These are phyloP conservation scores for Curvularia hawaiiensis DNA, from an alignment of 2,329 filamentous ascomycete species.

Conservation along the genomic window DNA sequence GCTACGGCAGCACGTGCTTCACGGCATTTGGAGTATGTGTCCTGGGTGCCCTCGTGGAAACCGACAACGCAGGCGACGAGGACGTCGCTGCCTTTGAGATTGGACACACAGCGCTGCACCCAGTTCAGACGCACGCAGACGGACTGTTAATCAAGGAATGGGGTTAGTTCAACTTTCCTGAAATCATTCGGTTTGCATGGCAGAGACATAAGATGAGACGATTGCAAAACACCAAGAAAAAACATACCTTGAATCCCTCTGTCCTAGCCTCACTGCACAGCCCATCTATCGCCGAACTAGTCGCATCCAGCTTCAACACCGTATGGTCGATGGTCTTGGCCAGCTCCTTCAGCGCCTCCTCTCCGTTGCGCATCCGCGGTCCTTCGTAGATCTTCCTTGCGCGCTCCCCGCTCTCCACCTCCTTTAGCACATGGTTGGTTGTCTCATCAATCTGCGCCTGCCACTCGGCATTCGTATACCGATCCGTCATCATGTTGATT, in stretches of 20 bases:
- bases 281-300: constrained; percentile 55
- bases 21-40: constrained; percentile 56
- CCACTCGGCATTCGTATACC: constrained; percentile 55
- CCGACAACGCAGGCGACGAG: constrained; percentile 63
- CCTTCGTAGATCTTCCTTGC: constrained; percentile 35
- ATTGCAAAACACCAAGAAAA: not conserved
- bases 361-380: constrained; percentile 34
- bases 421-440: constrained; percentile 34
- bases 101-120: constrained; percentile 57
- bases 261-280: constrained; percentile 61
- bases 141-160: constrained; percentile 44
- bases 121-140: constrained; percentile 63
- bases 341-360: constrained; percentile 35
- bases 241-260: constrained; percentile 52
- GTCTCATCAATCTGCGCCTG: constrained; percentile 48
- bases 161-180: constrained; percentile 5
- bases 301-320: constrained; percentile 56
- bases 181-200: not conserved
- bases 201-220: not conserved
- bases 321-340: constrained; percentile 55
- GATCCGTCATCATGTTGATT: constrained; percentile 46
- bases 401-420: constrained; percentile 36
- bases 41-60: constrained; percentile 64
- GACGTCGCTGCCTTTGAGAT: constrained; percentile 56
- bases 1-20: constrained; percentile 57